A percentile compares a stretch with the other conserved stretches of the same genome.
These are phyloP conservation scores for Cicer arietinum DNA, from an alignment of 306 rosid genomes.

Conservation along the genomic window DNA sequence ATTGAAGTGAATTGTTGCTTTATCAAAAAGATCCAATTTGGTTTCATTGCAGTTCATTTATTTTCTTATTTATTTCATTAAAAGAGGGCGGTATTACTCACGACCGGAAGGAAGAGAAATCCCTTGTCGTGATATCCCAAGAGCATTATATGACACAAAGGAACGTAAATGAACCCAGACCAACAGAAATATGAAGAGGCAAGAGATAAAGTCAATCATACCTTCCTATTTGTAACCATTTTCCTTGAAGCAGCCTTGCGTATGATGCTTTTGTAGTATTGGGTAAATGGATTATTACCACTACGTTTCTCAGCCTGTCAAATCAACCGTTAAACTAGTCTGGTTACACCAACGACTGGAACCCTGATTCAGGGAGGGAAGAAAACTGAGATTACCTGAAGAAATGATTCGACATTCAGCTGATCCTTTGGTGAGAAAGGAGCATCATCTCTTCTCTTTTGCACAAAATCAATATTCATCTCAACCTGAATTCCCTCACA, in stretches of 20 bases:
- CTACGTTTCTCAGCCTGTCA: slow-evolving; percentile 73
- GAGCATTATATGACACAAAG: not conserved
- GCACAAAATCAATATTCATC: slow-evolving; percentile 72
- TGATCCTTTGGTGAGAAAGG: slow-evolving; percentile 87
- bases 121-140: not conserved
- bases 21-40: too few relatives aligned
- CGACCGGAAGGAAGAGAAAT: not conserved
- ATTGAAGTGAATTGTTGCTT: too few relatives aligned
- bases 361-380: slow-evolving; percentile 1
- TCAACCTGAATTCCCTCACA: slow-evolving; percentile 66
- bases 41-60: too few relatives aligned
- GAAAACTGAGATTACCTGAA: slow-evolving; percentile 65
- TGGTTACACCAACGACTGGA: slow-evolving; percentile 23
- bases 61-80: not conserved
- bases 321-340: slow-evolving; percentile 37
- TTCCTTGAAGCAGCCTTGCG: slow-evolving; percentile 77
- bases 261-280: slow-evolving; percentile 78
- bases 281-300: slow-evolving; percentile 63
- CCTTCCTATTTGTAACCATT: slow-evolving; percentile 61
- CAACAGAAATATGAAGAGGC: not conserved
- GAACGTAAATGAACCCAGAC: not conserved
- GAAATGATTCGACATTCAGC: slow-evolving; percentile 74
- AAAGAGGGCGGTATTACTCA: not conserved
- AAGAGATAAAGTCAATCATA: slow-evolving; percentile 46
- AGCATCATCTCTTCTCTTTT: slow-evolving; percentile 80